These are phyloP conservation scores for Trichophaea hybrida DNA, from an alignment of 2,329 filamentous ascomycete genomes.

Conservation along the genomic window DNA sequence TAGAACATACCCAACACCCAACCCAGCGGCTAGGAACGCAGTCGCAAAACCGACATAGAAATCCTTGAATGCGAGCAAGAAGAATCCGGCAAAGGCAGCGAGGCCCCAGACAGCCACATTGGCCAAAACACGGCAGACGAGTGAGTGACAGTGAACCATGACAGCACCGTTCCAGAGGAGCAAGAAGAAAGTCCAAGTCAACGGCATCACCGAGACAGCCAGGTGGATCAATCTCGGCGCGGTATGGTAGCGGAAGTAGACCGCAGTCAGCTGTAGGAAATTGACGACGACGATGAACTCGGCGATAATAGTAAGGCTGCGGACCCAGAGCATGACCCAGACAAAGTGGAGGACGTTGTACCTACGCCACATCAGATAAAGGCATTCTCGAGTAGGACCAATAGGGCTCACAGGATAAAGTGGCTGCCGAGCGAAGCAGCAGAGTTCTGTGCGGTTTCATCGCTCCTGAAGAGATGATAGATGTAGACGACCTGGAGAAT, in stretches of 20 bases:
- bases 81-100: constrained; percentile 60
- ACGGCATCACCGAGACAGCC: constrained; percentile 58
- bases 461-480: constrained; percentile 53
- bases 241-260: constrained; percentile 67
- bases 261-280: constrained; percentile 61
- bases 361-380: constrained; percentile 6
- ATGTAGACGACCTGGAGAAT: constrained; percentile 63
- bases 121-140: constrained; percentile 63
- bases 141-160: constrained; percentile 52
- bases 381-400: background rate
- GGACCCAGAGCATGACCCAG: constrained; percentile 72
- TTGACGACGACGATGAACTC: constrained; percentile 66
- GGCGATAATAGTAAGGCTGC: constrained; percentile 53
- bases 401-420: constrained; percentile 52
- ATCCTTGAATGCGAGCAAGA: constrained; percentile 59
- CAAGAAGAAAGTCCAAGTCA: constrained; percentile 75
- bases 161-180: constrained; percentile 83
- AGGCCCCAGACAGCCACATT: constrained; percentile 84
- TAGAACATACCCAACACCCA: constrained; percentile 50
- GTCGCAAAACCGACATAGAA: constrained; percentile 33
- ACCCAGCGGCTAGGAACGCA: constrained; percentile 33
- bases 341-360: constrained; percentile 64
- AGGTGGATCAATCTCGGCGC: constrained; percentile 59
- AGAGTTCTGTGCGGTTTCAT: constrained; percentile 47
- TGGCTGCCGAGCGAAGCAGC: constrained; percentile 68